Percentiles rank a stretch among this genome's conserved stretches.
Evolutionary conservation across 495 filamentous ascomycete species (phyloP).

Genomic region (Pseudevernia furfuracea): DNA sequence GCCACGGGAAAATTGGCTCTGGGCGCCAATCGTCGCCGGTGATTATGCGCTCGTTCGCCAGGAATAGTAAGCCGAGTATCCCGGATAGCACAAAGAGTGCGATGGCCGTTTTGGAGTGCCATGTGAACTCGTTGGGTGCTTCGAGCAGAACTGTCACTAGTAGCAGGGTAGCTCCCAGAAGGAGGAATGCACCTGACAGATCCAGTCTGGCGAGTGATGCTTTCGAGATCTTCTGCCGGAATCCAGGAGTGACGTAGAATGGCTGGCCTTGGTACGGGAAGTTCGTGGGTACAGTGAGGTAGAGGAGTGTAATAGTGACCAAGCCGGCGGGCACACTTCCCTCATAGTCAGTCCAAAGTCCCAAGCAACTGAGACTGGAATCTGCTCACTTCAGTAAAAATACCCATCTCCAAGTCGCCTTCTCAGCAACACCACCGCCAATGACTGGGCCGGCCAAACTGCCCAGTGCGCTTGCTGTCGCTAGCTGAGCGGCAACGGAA

Average conservation of each 20-base stretch:
- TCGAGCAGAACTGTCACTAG: slow-evolving; percentile 48
- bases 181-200: slow-evolving; percentile 41
- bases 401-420: slow-evolving; percentile 41
- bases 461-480: slow-evolving; percentile 23
- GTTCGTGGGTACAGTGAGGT: slow-evolving; percentile 29
- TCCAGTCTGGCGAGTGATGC: slow-evolving; percentile 30
- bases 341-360: background rate
- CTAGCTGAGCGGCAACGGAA: slow-evolving; percentile 17
- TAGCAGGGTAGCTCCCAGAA: slow-evolving; percentile 44
- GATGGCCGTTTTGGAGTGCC: slow-evolving; percentile 35
- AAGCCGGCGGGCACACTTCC: slow-evolving; percentile 34
- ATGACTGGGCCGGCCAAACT: slow-evolving; percentile 39
- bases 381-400: slow-evolving; percentile 36
- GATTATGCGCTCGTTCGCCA: slow-evolving; percentile 28
- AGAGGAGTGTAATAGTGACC: slow-evolving; percentile 36
- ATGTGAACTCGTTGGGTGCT: slow-evolving; percentile 36
- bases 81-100: slow-evolving; percentile 31
- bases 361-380: slow-evolving; percentile 26
- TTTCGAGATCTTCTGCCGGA: background rate
- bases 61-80: slow-evolving; percentile 25
- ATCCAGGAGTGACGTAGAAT: background rate
- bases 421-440: slow-evolving; percentile 36
- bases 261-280: slow-evolving; percentile 10
- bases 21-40: slow-evolving; percentile 19
- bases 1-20: slow-evolving; percentile 28